Percentiles rank a stretch among this genome's conserved stretches.
phyloP scores from a whole-genome alignment of 495 filamentous ascomycete species.

The Elasticomyces elasticus region DNA sequence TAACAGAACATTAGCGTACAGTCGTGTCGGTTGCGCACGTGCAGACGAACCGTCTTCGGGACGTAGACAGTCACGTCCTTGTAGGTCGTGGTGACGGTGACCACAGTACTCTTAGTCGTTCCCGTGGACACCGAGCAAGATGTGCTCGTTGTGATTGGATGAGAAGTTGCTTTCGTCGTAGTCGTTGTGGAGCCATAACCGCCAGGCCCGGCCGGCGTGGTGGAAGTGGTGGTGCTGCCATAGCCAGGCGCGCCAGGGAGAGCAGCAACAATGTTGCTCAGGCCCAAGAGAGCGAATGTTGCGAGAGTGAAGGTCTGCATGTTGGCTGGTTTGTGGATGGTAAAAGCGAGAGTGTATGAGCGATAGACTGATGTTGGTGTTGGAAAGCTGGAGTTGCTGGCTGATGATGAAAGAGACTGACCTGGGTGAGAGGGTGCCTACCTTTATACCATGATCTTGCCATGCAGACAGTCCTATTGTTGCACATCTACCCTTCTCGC shows the following conservation, averaged over 20 bases:
- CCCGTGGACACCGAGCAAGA: neutral
- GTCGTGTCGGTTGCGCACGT: neutral
- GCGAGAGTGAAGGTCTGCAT: neutral
- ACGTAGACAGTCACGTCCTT: neutral
- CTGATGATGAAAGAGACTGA: neutral
- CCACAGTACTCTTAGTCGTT: neutral
- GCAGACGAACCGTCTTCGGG: neutral
- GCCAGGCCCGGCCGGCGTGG: too few relatives aligned
- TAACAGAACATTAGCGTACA: neutral
- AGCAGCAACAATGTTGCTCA: neutral
- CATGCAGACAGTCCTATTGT: neutral
- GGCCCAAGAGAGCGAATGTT: neutral
- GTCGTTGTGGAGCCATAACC: neutral
- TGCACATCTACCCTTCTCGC: neutral
- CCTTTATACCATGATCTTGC: neutral
- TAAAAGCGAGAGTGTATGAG: neutral
- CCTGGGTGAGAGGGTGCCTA: neutral
- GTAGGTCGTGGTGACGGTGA: neutral
- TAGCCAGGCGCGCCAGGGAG: neutral
- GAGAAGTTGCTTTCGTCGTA: neutral
- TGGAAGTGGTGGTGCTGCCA: neutral
- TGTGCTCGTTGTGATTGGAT: neutral
- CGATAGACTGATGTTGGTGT: neutral
- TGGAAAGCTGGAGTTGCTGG: neutral
- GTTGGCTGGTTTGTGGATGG: neutral